These are phyloP conservation scores for Cladosporium sp. DNA, from an alignment of 2,329 filamentous ascomycete species.

Conservation along the genomic window DNA sequence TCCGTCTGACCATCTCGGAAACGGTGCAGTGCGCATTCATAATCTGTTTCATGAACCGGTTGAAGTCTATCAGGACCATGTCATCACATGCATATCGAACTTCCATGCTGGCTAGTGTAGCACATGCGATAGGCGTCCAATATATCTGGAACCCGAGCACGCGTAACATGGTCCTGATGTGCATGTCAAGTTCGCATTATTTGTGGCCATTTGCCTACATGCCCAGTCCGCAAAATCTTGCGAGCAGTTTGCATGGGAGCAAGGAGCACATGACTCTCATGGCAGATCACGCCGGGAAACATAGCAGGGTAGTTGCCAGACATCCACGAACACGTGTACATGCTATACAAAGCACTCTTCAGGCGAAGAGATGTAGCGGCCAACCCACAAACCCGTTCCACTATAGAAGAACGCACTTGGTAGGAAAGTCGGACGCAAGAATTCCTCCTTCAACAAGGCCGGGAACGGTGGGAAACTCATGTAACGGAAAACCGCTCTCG, in stretches of 20 bases:
- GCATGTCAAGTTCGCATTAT: not conserved
- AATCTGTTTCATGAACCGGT: not conserved
- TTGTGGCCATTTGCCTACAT: not conserved
- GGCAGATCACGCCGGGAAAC: not conserved
- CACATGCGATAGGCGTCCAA: not conserved
- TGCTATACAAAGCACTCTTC: constrained; percentile 3
- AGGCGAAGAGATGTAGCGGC: constrained; percentile 35
- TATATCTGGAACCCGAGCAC: not conserved
- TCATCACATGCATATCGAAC: not conserved
- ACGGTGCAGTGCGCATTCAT: not conserved
- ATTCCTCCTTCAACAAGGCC: constrained; percentile 38
- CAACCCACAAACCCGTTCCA: constrained; percentile 48
- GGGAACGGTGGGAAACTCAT: constrained; percentile 47
- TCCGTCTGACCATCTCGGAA: not conserved
- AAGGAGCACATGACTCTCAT: not conserved
- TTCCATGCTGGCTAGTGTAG: not conserved
- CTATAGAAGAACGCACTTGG: constrained; percentile 39
- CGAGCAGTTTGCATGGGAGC: not conserved
- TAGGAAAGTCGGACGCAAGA: constrained; percentile 45
- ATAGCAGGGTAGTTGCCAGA: not conserved
- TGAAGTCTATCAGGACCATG: not conserved
- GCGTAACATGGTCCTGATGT: not conserved
- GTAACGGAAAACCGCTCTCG: constrained; percentile 26
- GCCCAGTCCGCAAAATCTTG: not conserved
- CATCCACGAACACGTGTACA: not conserved